Percentiles rank a stretch among this genome's conserved stretches.
These are phyloP conservation scores for Thermomucor indicae-seudaticae DNA, from an alignment of 371 early-diverging fungal species.

Conservation along the genomic window DNA sequence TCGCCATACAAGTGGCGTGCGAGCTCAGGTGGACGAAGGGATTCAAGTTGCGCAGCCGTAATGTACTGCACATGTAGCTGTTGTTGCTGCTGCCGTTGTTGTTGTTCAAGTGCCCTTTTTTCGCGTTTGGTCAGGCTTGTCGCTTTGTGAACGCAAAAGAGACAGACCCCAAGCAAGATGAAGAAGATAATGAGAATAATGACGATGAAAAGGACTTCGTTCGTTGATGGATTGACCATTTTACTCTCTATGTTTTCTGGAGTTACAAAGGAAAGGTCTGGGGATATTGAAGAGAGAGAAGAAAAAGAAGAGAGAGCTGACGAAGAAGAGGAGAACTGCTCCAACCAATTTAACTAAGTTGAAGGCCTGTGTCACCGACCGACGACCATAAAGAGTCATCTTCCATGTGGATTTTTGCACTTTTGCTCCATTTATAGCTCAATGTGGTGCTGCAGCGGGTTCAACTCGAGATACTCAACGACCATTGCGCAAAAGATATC, in stretches of 20 bases:
- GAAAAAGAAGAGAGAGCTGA: neutral
- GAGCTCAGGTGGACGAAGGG: conserved; percentile 15
- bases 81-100: conserved; percentile 16
- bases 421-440: conserved; percentile 1
- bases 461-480: conserved; percentile 52
- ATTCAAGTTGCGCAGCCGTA: conserved; percentile 20
- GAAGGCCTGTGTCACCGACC: too few species aligned
- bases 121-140: conserved; percentile 12
- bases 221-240: conserved; percentile 17
- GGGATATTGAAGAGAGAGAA: conserved; percentile 1
- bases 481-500: conserved; percentile 47
- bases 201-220: conserved; percentile 20
- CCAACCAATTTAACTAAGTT: too few species aligned
- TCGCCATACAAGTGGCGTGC: conserved; percentile 11
- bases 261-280: conserved; percentile 9
- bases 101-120: conserved; percentile 2
- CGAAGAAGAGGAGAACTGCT: neutral
- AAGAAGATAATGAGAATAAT: conserved; percentile 19
- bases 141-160: conserved; percentile 13
- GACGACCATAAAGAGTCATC: too few species aligned
- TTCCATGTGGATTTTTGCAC: too few species aligned
- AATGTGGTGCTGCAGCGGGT: conserved; percentile 8
- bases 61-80: conserved; percentile 13
- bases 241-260: neutral
- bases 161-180: conserved; percentile 11